phyloP scores from a whole-genome alignment of 495 filamentous ascomycete species.

The Bathelium albidoporum region DNA sequence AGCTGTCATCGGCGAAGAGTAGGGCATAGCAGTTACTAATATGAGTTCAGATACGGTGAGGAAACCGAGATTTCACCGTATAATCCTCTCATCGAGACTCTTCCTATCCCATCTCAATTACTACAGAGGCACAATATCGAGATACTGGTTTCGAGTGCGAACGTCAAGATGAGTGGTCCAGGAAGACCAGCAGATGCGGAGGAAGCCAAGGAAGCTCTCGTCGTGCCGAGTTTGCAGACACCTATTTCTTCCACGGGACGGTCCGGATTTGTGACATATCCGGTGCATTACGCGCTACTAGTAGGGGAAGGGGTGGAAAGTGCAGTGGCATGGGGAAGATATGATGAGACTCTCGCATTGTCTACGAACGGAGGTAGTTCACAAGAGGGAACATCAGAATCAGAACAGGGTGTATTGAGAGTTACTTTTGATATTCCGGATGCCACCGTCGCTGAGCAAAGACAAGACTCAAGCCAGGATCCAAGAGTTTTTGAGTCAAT shows the following conservation, averaged over 20 bases:
- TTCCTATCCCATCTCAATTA: slow-evolving; percentile 56
- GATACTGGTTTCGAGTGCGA: slow-evolving; percentile 57
- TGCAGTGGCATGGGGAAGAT: slow-evolving; percentile 40
- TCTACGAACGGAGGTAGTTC: not conserved
- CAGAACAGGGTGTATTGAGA: slow-evolving; percentile 36
- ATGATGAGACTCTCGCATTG: slow-evolving; percentile 15
- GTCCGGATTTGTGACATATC: slow-evolving; percentile 58
- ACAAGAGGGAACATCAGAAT: slow-evolving; percentile 25
- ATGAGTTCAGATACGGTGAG: slow-evolving; percentile 42
- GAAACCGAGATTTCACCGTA: slow-evolving; percentile 28
- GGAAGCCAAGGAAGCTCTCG: slow-evolving; percentile 45
- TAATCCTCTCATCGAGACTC: slow-evolving; percentile 42
- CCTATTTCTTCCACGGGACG: slow-evolving; percentile 49
- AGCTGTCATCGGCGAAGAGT: not conserved
- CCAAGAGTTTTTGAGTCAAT: slow-evolving; percentile 10
- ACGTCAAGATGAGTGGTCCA: slow-evolving; percentile 24
- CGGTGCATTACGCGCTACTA: slow-evolving; percentile 74
- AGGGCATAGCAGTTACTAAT: slow-evolving; percentile 2
- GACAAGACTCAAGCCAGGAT: not conserved
- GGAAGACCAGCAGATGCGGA: slow-evolving; percentile 21
- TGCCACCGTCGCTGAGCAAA: slow-evolving; percentile 11
- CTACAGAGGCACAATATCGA: slow-evolving; percentile 63
- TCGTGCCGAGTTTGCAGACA: slow-evolving; percentile 65
- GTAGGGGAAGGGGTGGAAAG: slow-evolving; percentile 57
- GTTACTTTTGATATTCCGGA: slow-evolving; percentile 44